A percentile compares a stretch with the other conserved stretches of the same genome.
These are phyloP conservation scores for Phaeosphaeria sp. DNA, from an alignment of 2,329 filamentous ascomycete genomes.

Conservation along the genomic window DNA sequence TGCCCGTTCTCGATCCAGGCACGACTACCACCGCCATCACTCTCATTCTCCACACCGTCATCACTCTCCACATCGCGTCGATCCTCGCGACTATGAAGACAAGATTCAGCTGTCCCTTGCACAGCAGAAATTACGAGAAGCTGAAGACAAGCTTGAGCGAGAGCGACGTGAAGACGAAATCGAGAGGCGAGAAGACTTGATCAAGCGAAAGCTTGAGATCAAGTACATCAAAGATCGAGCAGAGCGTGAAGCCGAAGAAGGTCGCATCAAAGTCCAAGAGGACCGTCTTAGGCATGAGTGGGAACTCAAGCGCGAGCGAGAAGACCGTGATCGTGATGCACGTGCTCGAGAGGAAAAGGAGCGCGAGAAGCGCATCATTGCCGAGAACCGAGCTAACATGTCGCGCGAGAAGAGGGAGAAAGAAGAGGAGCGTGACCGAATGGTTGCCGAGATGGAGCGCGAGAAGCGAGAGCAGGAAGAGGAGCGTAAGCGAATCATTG, in stretches of 20 bases:
- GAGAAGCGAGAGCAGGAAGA: conserved; percentile 25
- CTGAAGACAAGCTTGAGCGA: conserved; percentile 42
- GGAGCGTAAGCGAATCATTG: conserved; percentile 28
- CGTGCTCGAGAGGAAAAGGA: conserved; percentile 45
- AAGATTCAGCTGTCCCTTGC: conserved; percentile 45
- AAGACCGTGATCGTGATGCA: conserved; percentile 44
- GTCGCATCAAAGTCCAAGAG: conserved; percentile 33
- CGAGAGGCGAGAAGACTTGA: conserved; percentile 48
- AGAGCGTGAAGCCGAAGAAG: conserved; percentile 40
- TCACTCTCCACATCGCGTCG: conserved; percentile 28
- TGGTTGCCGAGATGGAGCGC: conserved; percentile 8
- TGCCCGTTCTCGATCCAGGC: conserved; percentile 33
- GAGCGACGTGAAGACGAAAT: conserved; percentile 44
- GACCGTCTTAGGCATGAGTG: conserved; percentile 40
- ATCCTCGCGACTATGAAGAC: conserved; percentile 26
- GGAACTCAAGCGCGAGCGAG: conserved; percentile 38
- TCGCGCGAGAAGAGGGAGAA: conserved; percentile 46
- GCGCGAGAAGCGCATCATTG: conserved; percentile 48
- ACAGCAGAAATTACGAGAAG: conserved; percentile 45
- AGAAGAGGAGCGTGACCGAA: conserved; percentile 21
- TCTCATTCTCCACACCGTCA: conserved; percentile 27
- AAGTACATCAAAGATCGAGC: conserved; percentile 45
- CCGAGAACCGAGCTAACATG: conserved; percentile 49
- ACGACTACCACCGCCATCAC: conserved; percentile 27
- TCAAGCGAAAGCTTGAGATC: conserved; percentile 43